phyloP scores from a whole-genome alignment of 1,284 basidiomycete genomes.

The Cutaneotrichosporon mucoides region DNA sequence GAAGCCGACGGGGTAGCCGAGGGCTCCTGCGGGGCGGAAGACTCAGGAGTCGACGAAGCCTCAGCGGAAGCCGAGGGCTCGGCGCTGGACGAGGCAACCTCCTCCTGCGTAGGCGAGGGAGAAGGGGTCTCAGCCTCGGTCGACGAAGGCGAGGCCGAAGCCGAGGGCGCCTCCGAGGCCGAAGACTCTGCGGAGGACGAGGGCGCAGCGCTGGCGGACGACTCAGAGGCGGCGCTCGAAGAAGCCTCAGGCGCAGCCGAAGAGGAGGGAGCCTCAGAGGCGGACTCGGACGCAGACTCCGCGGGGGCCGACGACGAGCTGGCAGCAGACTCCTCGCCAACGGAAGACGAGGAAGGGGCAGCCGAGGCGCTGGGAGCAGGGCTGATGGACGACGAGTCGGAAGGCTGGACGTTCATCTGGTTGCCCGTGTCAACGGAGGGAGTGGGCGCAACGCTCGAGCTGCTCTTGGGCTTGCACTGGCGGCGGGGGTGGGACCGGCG shows the following conservation, averaged over 20 bases:
- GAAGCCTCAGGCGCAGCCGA: neutral
- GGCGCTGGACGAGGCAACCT: neutral
- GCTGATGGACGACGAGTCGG: too few species aligned
- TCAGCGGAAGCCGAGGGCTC: slow-evolving; percentile 11
- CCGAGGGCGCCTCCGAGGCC: neutral
- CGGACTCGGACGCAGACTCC: slow-evolving; percentile 27
- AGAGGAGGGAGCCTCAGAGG: neutral
- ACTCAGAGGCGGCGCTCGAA: slow-evolving; percentile 24
- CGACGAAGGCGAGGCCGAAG: neutral
- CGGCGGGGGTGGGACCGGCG: neutral
- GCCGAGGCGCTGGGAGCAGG: too few species aligned
- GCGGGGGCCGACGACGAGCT: neutral
- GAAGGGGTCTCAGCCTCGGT: neutral
- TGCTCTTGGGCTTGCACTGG: slow-evolving; percentile 6
- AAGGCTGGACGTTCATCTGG: neutral
- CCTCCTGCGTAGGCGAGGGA: neutral
- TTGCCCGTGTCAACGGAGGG: neutral
- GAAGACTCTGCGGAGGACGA: neutral
- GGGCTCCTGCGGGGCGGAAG: too few species aligned
- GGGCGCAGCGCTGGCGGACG: slow-evolving; percentile 21
- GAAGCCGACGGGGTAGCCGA: too few species aligned
- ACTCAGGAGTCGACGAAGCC: slow-evolving; percentile 8
- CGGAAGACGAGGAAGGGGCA: too few species aligned
- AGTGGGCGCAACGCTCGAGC: neutral
- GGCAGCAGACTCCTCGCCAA: too few species aligned